Evolutionary conservation across 495 filamentous ascomycete genomes (phyloP), one percentile per base, ranked within the genome.

Genomic region (Lasiosphaeria miniovina): DNA sequence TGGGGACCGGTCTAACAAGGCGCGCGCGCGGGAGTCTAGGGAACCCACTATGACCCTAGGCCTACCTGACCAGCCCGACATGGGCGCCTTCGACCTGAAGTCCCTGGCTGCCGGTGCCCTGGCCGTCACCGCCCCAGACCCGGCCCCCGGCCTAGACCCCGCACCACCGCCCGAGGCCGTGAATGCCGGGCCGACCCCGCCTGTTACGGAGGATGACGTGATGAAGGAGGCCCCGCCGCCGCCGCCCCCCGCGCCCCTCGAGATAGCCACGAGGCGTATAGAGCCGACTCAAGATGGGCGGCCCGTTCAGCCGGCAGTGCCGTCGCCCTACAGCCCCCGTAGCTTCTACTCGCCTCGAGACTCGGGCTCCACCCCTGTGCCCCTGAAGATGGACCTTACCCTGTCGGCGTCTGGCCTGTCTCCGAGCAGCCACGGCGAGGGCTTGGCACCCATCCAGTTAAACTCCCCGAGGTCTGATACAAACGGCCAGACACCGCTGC

Each of bases 361-460:
- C 12, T 65, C 60, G 12, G 69, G 69, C 11, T 55, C 63, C 32
- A 68, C 55, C 52, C 69, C 65, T 51, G 61, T 54, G 49, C 68
- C 57, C 57, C 49, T 31, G 35, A 60, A 43, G 54, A 62, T 65
- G 15, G 67, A 49, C 50, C 61, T 70, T 34, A 65, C 54, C 36
- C 74, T 74, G 12, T 70, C 74, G 31, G 65, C 70, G 10, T 48
- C 38, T 32, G 66, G 59, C 45, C 58, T 72, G 34, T 64, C 60
- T 15, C 65, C 70, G 11, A 65, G 61, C 36, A 61, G 55, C 50
- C 72, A 71, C 56, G 64, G 70, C 38, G 78, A 81, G 54, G 63
- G 68, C 12, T 65, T 83, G 15, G 70, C 81, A n/a, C 81, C 80
- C n/a, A 74, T 84, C 36, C 76, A 78, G 36, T 66, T 74, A 33